These are phyloP conservation scores for Plantago major DNA, from an alignment of 257 asterid genomes.

Conservation along the genomic window DNA sequence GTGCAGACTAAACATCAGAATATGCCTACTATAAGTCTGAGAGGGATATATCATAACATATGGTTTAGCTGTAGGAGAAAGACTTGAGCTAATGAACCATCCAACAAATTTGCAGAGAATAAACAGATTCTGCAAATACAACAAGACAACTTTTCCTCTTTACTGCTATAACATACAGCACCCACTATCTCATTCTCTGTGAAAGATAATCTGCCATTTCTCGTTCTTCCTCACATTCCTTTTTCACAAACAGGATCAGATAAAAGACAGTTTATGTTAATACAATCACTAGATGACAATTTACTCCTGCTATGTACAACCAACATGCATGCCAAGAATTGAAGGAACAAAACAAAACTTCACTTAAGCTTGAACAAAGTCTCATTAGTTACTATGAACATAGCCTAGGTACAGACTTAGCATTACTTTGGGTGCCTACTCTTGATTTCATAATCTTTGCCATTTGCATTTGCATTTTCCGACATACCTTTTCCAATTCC, in stretches of 20 bases:
- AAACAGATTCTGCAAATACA: conserved; percentile 24
- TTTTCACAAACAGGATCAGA: not conserved
- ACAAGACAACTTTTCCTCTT: conserved; percentile 2
- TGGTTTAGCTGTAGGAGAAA: not conserved
- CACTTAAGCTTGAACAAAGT: not conserved
- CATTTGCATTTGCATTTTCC: conserved; percentile 74
- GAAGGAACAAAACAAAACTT: conserved; percentile 4
- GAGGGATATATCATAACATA: conserved; percentile 27
- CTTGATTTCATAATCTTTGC: conserved; percentile 66
- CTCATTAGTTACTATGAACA: conserved; percentile 49
- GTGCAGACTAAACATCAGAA: not conserved
- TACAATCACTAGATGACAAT: not conserved
- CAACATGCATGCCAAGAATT: conserved; percentile 10
- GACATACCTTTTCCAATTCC: conserved; percentile 73
- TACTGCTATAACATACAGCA: conserved; percentile 15
- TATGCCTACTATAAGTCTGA: conserved; percentile 34
- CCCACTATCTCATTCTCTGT: conserved; percentile 28
- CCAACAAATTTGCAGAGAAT: conserved; percentile 27
- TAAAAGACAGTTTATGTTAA: not conserved
- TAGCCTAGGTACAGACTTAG: conserved; percentile 65
- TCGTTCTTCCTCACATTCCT: conserved; percentile 10
- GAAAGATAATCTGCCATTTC: not conserved
- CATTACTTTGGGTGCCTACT: conserved; percentile 37
- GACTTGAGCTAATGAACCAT: conserved; percentile 1
- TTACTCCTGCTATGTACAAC: conserved; percentile 31